Conservation (phyloP, 2,329 filamentous ascomycete genomes). For the Aurifilum marmelostoma region DNA sequence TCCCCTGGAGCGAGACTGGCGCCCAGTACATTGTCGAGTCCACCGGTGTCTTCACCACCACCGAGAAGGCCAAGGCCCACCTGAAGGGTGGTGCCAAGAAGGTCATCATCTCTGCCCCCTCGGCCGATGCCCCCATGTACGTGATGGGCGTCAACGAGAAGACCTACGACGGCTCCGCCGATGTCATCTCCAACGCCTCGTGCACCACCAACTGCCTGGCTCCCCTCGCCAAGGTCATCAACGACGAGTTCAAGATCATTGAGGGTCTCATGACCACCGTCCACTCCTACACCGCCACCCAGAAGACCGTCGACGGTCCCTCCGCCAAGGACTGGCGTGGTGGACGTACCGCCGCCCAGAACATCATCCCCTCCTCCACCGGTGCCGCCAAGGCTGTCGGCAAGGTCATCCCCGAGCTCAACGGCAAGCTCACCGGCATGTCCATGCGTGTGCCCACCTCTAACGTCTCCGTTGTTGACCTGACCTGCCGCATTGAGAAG, state of each 20-base stretch:
- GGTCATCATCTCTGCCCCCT: slow-evolving; percentile 91
- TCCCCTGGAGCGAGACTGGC: slow-evolving; percentile 86
- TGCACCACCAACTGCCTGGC: slow-evolving; percentile 99
- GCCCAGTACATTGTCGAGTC: slow-evolving; percentile 97
- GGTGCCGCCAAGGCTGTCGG: slow-evolving; percentile 99
- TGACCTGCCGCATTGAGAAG: slow-evolving; percentile 95
- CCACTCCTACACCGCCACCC: slow-evolving; percentile 99
- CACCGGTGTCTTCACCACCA: slow-evolving; percentile 99
- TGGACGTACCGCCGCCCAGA: slow-evolving; percentile 97
- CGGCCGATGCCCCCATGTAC: slow-evolving; percentile 98
- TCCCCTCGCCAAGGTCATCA: slow-evolving; percentile 97
- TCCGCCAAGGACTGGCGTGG: slow-evolving; percentile 99
- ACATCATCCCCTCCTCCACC: slow-evolving; percentile 99
- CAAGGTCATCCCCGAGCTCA: slow-evolving; percentile 97
- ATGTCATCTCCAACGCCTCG: slow-evolving; percentile 98
- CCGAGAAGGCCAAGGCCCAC: slow-evolving; percentile 91
- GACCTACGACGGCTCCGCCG: slow-evolving; percentile 85
- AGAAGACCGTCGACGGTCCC: slow-evolving; percentile 98
- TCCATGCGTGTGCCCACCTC: slow-evolving; percentile 97
- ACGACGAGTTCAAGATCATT: slow-evolving; percentile 97
- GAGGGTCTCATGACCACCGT: slow-evolving; percentile 99
- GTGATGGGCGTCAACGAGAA: slow-evolving; percentile 99
- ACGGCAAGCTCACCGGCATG: slow-evolving; percentile 99
- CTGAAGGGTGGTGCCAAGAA: slow-evolving; percentile 98
- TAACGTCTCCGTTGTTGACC: slow-evolving; percentile 99